Base-by-base conservation (phyloP, 2,329 filamentous ascomycete genomes). In the Colletotrichum sidae region DNA sequence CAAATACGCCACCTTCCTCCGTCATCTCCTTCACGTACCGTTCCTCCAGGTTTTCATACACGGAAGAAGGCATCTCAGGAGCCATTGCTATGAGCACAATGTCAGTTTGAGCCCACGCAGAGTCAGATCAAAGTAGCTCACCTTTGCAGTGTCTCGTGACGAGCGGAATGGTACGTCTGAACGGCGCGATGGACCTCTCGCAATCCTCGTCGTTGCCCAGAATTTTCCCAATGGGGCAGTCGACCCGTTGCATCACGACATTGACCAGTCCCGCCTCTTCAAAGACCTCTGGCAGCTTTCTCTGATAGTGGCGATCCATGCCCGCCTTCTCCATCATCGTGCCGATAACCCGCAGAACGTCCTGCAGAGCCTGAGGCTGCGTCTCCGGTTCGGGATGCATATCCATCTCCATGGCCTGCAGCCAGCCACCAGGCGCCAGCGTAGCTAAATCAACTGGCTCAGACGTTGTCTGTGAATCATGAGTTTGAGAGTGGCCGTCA, bases 341-440 rank as follows among this genome's bases (percentile, higher is more conserved):
- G 10, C 53, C 47, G 8, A 61, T 39, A 6, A 68, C 15, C 6
- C 45, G 35, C 7, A 68, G 25, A 47, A 55, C 45, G 41, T 60
- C 65, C 13, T 54, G 42, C 6, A 60, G 11, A 2, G 63, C 41
- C 10, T 60, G 52, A 8, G 46, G 47, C 11, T 64, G 50, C 3
- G 33, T 13, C 10, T 13, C 34, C 25, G 42, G 41, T 13, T 41
- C 49, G 2, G 25, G 15, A 11, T 33, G 52, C 1, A 55, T 17
- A 11, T 58, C 46, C 15, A 63, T 34, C n/a, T 64, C 58, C 49
- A 60, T 54, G 3, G 61, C 41, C 45, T 69, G 68, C 17, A 68
- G 41, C 67, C 68, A 69, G 11, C 67, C 68, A 0, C 59, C 53
- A n/a, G 63, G 63, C 6, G 52, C 64, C 25, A 69, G 35, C 2